phyloP scores from a whole-genome alignment of 2,329 filamentous ascomycete species.

The Intubia oerlemansii region DNA sequence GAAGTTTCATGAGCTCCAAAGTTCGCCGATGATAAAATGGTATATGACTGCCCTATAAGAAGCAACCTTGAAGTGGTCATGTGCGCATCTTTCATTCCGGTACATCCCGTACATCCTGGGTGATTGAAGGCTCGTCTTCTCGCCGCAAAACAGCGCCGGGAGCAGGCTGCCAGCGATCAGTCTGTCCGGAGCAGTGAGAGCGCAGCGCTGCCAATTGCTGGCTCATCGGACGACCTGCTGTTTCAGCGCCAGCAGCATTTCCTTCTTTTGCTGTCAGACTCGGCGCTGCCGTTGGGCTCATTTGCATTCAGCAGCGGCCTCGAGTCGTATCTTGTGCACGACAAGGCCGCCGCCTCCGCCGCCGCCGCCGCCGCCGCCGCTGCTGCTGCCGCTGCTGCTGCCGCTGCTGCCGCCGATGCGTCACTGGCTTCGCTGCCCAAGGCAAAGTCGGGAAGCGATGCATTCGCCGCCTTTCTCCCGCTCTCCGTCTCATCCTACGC shows the following conservation, averaged over 20 bases:
- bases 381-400: too few relatives aligned
- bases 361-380: too few relatives aligned
- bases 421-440: too few relatives aligned
- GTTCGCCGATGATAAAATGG: too few relatives aligned
- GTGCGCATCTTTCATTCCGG: too few relatives aligned
- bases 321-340: slow-evolving; percentile 63
- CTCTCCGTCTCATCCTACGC: slow-evolving; percentile 52
- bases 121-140: slow-evolving; percentile 30
- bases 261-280: slow-evolving; percentile 59
- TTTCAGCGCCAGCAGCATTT: slow-evolving; percentile 31
- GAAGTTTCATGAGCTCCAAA: too few relatives aligned
- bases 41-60: too few relatives aligned
- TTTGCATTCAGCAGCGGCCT: slow-evolving; percentile 72
- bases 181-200: too few relatives aligned
- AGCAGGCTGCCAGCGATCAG: not conserved
- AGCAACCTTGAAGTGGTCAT: too few relatives aligned
- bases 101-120: too few relatives aligned
- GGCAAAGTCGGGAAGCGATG: slow-evolving; percentile 14
- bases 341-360: slow-evolving; percentile 3
- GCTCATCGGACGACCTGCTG: too few relatives aligned
- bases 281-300: slow-evolving; percentile 62
- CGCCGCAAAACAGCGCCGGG: slow-evolving; percentile 18
- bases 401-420: not conserved
- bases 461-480: slow-evolving; percentile 43
- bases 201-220: too few relatives aligned